Evolutionary conservation across 75 land plant genomes (phyloP).

Genomic region (Ceratopteris richardii): DNA sequence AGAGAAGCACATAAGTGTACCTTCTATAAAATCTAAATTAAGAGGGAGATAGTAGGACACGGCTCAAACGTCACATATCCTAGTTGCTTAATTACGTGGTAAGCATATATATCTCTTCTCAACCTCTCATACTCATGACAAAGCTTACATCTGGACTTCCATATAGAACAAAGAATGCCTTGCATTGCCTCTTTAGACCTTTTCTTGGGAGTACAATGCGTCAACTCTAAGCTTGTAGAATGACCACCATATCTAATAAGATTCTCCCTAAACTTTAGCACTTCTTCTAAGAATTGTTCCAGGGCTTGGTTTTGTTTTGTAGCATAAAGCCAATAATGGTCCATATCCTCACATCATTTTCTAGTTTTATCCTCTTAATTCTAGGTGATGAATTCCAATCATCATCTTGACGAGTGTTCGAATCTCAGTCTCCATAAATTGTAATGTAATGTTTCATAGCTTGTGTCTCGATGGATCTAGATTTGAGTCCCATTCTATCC

Average conservation of each 20-base stretch:
- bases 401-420: neutral
- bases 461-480: constrained; percentile 15
- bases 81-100: constrained; percentile 6
- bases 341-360: neutral
- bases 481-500: constrained; percentile 2
- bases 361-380: too few relatives aligned
- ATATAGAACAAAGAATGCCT: constrained; percentile 3
- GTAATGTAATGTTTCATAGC: constrained; percentile 26
- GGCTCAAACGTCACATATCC: constrained; percentile 12
- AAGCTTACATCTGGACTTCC: neutral
- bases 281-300: constrained; percentile 28
- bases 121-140: constrained; percentile 3
- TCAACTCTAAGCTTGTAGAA: constrained; percentile 16
- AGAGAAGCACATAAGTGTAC: too few relatives aligned
- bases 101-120: constrained; percentile 2
- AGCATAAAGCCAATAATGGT: constrained; percentile 25
- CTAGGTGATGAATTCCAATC: neutral
- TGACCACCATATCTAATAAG: constrained; percentile 27
- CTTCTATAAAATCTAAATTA: too few relatives aligned
- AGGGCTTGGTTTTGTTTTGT: constrained; percentile 31
- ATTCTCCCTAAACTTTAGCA: constrained; percentile 19
- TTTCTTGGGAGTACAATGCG: constrained; percentile 11
- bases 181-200: constrained; percentile 4
- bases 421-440: neutral
- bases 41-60: constrained; percentile 10